Base-by-base conservation (phyloP, 2,329 filamentous ascomycete genomes). In the Fusarium penzigii region DNA sequence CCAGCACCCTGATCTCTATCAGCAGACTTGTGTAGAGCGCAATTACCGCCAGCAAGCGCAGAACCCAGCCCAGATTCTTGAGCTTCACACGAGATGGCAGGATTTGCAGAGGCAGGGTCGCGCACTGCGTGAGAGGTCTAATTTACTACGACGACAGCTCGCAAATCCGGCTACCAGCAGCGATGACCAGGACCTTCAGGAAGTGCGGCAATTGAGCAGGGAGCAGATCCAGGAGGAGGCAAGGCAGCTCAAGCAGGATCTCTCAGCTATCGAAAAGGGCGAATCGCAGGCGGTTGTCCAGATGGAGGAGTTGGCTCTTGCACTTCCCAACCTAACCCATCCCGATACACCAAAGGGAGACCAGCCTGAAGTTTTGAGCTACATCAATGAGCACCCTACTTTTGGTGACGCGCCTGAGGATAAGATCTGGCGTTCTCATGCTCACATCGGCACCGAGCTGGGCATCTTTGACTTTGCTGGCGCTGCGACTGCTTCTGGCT, bases 401-500 rank as follows among this genome's bases (percentile, higher is more conserved):
- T 67, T 68, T 16, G 68, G 66, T 11, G 61, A 59, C 43, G 67
- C 44, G 5, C 56, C 49, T 12, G 61, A 65, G 29, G 62, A 59
- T 58, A 62, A 70, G 51, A 73, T 81, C 7, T 86, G 81, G 81
- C 80, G 84, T 40, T 93, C 89, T 0, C 92, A 97, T 70, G 88
- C 94, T 8, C 83, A 93, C 61, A 93, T 99, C 62, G 94, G 94
- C 32, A 79, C 85, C 5, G 84, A 92, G 66, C 82, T 99, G n/a
- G 86, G 87, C 34, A 80, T 99, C n/a, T 78, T 99, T 46, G 93
- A 99, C 74, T 97, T 99, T 67, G 79, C 88, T 6, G 86, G 82
- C 53, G 91, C 92, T 6, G 87, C 87, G 2, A 85, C 83, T n/a
- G 87, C 90, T 2, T 90, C 88, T 4, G 94, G 94, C 38, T 99